phyloP scores from a whole-genome alignment of 176 grass and related monocot genomes.

The bread wheat (Triticum aestivum) region IWGSC_CS_RefSeq_v2.1 NC_057804.1:94203735-94204234 shows the following conservation, averaged over 20 bases:
- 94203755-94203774: neutral
- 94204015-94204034: too few species aligned
- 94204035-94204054: too few species aligned
- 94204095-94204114: too few species aligned
- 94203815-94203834: conserved; percentile 64
- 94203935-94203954: conserved; percentile 77
- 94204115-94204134: too few species aligned
- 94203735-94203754: neutral
- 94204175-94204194: too few species aligned
- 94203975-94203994: conserved; percentile 54
- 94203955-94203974: conserved; percentile 67
- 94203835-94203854: conserved; percentile 66
- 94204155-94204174: too few species aligned
- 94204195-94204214: too few species aligned
- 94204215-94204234: too few species aligned
- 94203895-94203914: conserved; percentile 28
- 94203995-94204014: conserved; percentile 33
- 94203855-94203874: conserved; percentile 52
- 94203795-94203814: conserved; percentile 28
- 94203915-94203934: conserved; percentile 78
- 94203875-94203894: conserved; percentile 36
- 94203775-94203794: neutral
- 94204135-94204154: too few species aligned
- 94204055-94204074: too few species aligned
- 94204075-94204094: too few species aligned